Base-by-base conservation (phyloP, 1,284 basidiomycete species). In the Porphyrellus sp. region DNA sequence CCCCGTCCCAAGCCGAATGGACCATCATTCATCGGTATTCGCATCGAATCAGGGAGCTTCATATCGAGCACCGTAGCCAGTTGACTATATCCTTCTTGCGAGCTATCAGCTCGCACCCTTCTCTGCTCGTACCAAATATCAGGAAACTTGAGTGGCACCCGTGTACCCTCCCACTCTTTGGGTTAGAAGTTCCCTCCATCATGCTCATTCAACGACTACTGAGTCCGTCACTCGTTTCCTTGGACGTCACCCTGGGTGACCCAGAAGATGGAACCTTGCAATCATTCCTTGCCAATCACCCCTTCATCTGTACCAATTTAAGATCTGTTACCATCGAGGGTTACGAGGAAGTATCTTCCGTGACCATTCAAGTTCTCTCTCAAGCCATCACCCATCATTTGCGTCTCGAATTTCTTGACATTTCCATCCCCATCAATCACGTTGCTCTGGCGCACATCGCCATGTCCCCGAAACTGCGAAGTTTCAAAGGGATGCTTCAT, bases 221-320 rank as follows among this genome's bases (percentile, higher is more conserved):
- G 2, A 9, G 11, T 13, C 35, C 54, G 0, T 53, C 46, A 3
- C 49, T 49, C 8, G 6, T 43, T 21, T 34, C 30, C 24, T 13
- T 53, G 35, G 3, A 13, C 0, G 8, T 57, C 25, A 12, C 3
- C 7, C 15, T 39, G 3, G 12, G 1, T 0, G 28, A 38, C 3
- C 18, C n/a, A 15, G 42, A 51, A 2, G 28, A 45, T 12, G 25
- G 5, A 7, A 8, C n/a, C 12, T 8, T 27, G 12, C 25, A 20
- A 23, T 43, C 55, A 16, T 55, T 58, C 23, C 53, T 59, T n/a
- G 38, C 8, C 25, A 46, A 23, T 15, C 23, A 16, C 16, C 41
- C 28, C 2, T 33, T 21, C 16, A 15, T 45, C 3, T 51, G 45
- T 35, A n/a, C 41, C 0, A 18, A 35, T 21, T 46, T 59, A 30